These are phyloP conservation scores for Aspergillus aculeatinus DNA, from an alignment of 2,329 filamentous ascomycete genomes.

Conservation along the genomic window DNA sequence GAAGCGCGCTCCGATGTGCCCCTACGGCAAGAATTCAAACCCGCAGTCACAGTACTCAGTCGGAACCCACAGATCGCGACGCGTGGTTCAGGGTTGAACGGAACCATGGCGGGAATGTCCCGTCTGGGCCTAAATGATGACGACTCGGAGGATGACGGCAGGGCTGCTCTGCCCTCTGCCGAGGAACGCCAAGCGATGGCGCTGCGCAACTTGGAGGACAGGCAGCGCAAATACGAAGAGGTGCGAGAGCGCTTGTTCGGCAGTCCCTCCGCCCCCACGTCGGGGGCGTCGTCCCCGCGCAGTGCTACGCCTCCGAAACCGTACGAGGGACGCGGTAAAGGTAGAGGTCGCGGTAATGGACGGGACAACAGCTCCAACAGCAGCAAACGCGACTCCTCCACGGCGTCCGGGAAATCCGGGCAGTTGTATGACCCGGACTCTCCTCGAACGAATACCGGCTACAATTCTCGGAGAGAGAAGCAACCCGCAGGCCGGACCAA, in stretches of 20 bases:
- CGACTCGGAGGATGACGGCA: constrained; percentile 65
- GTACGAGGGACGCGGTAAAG: constrained; percentile 42
- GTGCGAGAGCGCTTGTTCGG: constrained; percentile 85
- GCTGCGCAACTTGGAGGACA: constrained; percentile 79
- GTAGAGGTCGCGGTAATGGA: constrained; percentile 52
- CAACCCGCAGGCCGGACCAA: constrained; percentile 40
- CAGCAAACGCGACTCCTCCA: constrained; percentile 45
- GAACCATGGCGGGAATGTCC: constrained; percentile 44
- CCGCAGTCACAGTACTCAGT: constrained; percentile 78
- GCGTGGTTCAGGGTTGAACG: constrained; percentile 52
- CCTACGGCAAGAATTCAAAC: constrained; percentile 71
- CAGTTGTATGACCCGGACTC: constrained; percentile 80
- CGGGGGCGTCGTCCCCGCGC: constrained; percentile 63
- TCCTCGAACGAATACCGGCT: constrained; percentile 59
- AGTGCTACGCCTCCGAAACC: constrained; percentile 59
- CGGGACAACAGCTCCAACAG: constrained; percentile 35
- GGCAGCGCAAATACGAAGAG: constrained; percentile 86
- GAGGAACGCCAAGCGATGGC: constrained; percentile 78
- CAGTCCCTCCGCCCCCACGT: constrained; percentile 44
- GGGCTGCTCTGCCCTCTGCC: constrained; percentile 63
- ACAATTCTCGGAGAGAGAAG: constrained; percentile 46
- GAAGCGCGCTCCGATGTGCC: constrained; percentile 64
- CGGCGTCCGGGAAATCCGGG: constrained; percentile 38
- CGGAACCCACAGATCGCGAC: constrained; percentile 68
- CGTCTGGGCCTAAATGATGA: constrained; percentile 52